Conservation (phyloP, 306 rosid genomes). For the Fragaria iinumae region DNA sequence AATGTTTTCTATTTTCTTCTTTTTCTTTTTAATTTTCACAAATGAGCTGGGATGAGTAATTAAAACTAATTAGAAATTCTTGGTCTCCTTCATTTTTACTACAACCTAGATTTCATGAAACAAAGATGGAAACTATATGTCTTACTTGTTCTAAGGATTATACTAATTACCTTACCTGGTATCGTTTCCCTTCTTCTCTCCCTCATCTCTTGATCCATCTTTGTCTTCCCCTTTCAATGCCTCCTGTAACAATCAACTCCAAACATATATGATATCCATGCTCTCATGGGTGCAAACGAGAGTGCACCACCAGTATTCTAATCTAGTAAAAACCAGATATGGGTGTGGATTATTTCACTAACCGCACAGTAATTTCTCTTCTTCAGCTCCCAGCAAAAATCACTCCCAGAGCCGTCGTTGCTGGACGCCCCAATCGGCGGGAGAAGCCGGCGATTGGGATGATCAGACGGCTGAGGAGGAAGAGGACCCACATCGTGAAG, state of each 20-base stretch:
- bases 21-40: constrained; percentile 6
- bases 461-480: constrained; percentile 50
- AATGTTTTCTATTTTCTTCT: not conserved
- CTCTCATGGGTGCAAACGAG: constrained; percentile 24
- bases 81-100: constrained; percentile 55
- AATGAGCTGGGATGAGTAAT: constrained; percentile 25
- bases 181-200: constrained; percentile 41
- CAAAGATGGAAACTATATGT: constrained; percentile 18
- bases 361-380: constrained; percentile 41
- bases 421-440: constrained; percentile 37
- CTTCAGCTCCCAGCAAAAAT: constrained; percentile 15
- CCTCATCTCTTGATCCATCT: constrained; percentile 24
- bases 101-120: constrained; percentile 39
- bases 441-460: constrained; percentile 19
- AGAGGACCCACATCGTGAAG: constrained; percentile 15
- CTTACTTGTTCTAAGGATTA: not conserved
- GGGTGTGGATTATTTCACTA: constrained; percentile 32
- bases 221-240: constrained; percentile 26
- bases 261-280: constrained; percentile 20
- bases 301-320: constrained; percentile 16
- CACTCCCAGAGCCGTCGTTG: constrained; percentile 18
- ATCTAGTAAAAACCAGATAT: constrained; percentile 15
- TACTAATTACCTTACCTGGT: constrained; percentile 62
- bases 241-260: constrained; percentile 34
- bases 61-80: constrained; percentile 24